Percentiles rank a stretch among this genome's conserved stretches.
These are phyloP conservation scores for Thuidium tamariscinum DNA, from an alignment of 225 moss, liverwort and hornwort species.

Conservation along the genomic window DNA sequence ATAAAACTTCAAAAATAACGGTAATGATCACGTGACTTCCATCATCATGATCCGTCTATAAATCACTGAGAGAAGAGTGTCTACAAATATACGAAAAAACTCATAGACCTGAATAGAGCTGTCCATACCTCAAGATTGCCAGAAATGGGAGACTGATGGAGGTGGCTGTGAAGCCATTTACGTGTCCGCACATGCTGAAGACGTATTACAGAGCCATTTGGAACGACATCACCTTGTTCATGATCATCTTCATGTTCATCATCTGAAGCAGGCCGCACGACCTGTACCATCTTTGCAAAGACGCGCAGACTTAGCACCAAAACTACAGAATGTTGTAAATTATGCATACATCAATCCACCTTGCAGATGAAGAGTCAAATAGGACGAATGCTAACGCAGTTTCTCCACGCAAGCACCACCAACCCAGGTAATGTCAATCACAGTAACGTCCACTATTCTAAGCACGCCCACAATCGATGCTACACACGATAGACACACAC, in stretches of 20 bases:
- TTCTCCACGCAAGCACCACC: not conserved
- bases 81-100: not conserved
- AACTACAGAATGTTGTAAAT: not conserved
- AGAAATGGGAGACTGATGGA: slow-evolving; percentile 91
- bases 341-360: not conserved
- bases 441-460: not conserved
- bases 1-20: not conserved
- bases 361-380: not conserved
- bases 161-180: slow-evolving; percentile 99
- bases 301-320: slow-evolving; percentile 11
- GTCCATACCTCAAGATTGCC: slow-evolving; percentile 74
- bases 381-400: not conserved
- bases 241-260: slow-evolving; percentile 27
- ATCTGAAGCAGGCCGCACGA: slow-evolving; percentile 42
- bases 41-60: not conserved
- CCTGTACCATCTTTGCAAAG: slow-evolving; percentile 43
- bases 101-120: not conserved
- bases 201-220: slow-evolving; percentile 53
- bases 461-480: not conserved
- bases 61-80: not conserved
- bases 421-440: not conserved
- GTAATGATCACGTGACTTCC: not conserved
- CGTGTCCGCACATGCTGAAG: slow-evolving; percentile 82
- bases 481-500: not conserved
- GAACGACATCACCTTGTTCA: slow-evolving; percentile 69